phyloP scores from a whole-genome alignment of 1,284 basidiomycete genomes.

The Cystobasidium sp. region DNA sequence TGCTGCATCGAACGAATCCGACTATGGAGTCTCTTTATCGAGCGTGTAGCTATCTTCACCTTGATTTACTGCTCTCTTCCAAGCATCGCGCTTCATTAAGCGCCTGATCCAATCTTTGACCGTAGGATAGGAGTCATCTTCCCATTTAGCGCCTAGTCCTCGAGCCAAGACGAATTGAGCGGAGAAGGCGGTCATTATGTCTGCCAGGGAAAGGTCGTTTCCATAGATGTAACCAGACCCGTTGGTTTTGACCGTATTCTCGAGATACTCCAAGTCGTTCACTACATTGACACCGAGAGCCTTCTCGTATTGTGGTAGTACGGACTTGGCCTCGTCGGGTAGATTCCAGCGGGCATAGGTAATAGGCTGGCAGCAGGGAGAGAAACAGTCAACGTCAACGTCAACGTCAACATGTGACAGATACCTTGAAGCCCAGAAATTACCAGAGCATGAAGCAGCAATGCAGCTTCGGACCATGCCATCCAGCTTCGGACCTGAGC shows the following conservation, averaged over 20 bases:
- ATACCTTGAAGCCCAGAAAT: neutral
- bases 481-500: slow-evolving; percentile 33
- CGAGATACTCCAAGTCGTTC: slow-evolving; percentile 39
- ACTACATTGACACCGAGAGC: slow-evolving; percentile 14
- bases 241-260: slow-evolving; percentile 19
- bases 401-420: neutral
- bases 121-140: slow-evolving; percentile 14
- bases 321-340: slow-evolving; percentile 25
- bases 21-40: slow-evolving; percentile 1
- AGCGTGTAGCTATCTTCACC: slow-evolving; percentile 41
- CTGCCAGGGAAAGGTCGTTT: slow-evolving; percentile 29
- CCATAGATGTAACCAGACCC: slow-evolving; percentile 28
- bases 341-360: slow-evolving; percentile 41
- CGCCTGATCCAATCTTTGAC: slow-evolving; percentile 37
- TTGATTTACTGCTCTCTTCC: slow-evolving; percentile 27
- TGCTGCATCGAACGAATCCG: neutral
- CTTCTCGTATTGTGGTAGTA: slow-evolving; percentile 31
- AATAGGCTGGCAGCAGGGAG: slow-evolving; percentile 13
- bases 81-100: slow-evolving; percentile 24
- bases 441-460: slow-evolving; percentile 31
- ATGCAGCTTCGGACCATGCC: slow-evolving; percentile 18
- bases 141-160: slow-evolving; percentile 36
- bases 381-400: neutral
- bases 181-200: slow-evolving; percentile 41
- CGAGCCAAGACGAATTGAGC: slow-evolving; percentile 37